Conservation (phyloP, 2,329 filamentous ascomycete genomes). For the Cladorrhinum sp. region DNA sequence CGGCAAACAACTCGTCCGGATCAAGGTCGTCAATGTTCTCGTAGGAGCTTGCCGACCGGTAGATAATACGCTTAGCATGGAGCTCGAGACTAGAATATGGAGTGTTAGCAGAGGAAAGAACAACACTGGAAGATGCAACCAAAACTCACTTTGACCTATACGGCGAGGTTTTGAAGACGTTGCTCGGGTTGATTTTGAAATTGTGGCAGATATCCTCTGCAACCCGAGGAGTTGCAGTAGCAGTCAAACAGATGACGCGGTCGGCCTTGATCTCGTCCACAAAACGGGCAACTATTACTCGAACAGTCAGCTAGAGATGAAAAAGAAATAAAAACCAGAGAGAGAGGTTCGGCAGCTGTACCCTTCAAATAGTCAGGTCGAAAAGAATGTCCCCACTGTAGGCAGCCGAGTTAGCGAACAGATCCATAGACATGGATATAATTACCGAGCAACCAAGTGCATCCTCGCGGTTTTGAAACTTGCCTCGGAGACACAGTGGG, state of each 20-base stretch:
- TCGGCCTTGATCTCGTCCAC: slow-evolving; percentile 54
- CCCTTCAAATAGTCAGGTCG: slow-evolving; percentile 50
- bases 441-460: too few relatives aligned
- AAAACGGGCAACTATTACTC: slow-evolving; percentile 48
- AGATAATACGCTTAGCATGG: slow-evolving; percentile 42
- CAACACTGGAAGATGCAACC: too few relatives aligned
- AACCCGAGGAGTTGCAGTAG: slow-evolving; percentile 57
- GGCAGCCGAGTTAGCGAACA: not conserved
- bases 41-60: too few relatives aligned
- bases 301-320: too few relatives aligned
- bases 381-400: slow-evolving; percentile 48
- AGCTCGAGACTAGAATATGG: slow-evolving; percentile 44
- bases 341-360: slow-evolving; percentile 15
- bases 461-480: too few relatives aligned
- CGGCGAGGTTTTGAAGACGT: slow-evolving; percentile 56
- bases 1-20: too few relatives aligned
- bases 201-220: slow-evolving; percentile 51
- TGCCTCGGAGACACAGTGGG: slow-evolving; percentile 25
- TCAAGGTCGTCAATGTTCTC: too few relatives aligned
- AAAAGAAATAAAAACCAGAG: too few relatives aligned
- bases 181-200: slow-evolving; percentile 47
- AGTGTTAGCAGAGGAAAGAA: not conserved
- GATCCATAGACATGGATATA: not conserved
- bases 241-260: slow-evolving; percentile 57
- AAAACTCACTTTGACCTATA: slow-evolving; percentile 49